Conservation (phyloP, 352 stramenopile species). For the Phytophthora melonis region DNA sequence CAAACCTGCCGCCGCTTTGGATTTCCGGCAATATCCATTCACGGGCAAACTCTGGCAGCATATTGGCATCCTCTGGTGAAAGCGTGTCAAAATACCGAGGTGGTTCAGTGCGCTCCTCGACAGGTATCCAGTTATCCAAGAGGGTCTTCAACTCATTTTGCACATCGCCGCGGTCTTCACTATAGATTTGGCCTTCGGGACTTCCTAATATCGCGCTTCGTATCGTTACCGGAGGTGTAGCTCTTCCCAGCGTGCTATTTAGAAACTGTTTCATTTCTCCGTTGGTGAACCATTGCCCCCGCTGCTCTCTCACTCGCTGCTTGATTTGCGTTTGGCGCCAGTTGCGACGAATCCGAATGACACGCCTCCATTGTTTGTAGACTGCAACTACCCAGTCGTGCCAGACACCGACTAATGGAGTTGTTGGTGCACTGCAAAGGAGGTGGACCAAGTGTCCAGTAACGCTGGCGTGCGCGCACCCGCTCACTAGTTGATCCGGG, state of each 20-base stretch:
- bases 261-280: background rate
- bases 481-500: too few species aligned
- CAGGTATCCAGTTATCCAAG: conserved; percentile 6
- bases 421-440: too few species aligned
- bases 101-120: background rate
- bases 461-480: too few species aligned
- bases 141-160: conserved; percentile 2
- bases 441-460: too few species aligned
- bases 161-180: background rate
- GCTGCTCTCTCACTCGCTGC: background rate
- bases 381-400: background rate
- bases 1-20: background rate
- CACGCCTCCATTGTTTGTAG: background rate
- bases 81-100: background rate
- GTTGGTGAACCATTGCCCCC: background rate
- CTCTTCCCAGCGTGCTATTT: background rate
- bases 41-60: background rate
- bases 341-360: conserved; percentile 2
- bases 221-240: background rate
- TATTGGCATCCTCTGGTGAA: background rate
- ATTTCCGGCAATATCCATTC: conserved; percentile 1
- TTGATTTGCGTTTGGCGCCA: background rate
- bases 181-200: background rate
- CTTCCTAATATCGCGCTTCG: conserved; percentile 1
- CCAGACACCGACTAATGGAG: too few species aligned